Percentiles rank a stretch among this genome's conserved stretches.
Conservation (phyloP, 176 grass and related monocot species). For the Triticum aestivum region DNA sequence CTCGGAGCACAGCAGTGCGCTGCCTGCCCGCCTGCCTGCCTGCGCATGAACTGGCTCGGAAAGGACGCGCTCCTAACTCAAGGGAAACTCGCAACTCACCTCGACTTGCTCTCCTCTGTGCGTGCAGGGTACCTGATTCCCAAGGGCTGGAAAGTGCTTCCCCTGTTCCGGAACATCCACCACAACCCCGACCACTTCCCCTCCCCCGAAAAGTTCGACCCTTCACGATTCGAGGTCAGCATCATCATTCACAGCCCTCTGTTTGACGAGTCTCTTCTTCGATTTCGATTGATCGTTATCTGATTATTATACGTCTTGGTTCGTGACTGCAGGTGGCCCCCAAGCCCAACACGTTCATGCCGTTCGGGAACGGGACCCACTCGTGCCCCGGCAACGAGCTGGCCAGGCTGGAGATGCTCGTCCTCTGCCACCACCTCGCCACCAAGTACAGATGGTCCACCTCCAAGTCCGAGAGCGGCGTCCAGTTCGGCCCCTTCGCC, state of each 20-base stretch:
- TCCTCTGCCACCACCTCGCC: constrained; percentile 91
- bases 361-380: constrained; percentile 95
- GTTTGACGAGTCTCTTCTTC: not conserved
- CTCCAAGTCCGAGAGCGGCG: constrained; percentile 73
- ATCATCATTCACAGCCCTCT: not conserved
- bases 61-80: constrained; percentile 33
- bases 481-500: constrained; percentile 86
- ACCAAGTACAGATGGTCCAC: constrained; percentile 89
- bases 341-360: constrained; percentile 96
- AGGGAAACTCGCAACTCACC: not conserved
- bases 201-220: constrained; percentile 90
- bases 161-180: constrained; percentile 97
- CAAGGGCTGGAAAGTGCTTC: constrained; percentile 98
- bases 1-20: constrained; percentile 4
- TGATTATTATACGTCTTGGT: not conserved
- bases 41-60: constrained; percentile 48
- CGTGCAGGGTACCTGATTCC: constrained; percentile 95
- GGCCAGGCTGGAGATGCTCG: constrained; percentile 97
- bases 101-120: not conserved
- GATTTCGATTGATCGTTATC: not conserved
- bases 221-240: constrained; percentile 90
- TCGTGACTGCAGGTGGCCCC: constrained; percentile 56
- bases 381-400: constrained; percentile 99
- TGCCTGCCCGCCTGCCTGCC: not conserved
- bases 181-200: constrained; percentile 85